Evolutionary conservation across 495 filamentous ascomycete genomes (phyloP).

Genomic region (Neurospora cerealis): DNA sequence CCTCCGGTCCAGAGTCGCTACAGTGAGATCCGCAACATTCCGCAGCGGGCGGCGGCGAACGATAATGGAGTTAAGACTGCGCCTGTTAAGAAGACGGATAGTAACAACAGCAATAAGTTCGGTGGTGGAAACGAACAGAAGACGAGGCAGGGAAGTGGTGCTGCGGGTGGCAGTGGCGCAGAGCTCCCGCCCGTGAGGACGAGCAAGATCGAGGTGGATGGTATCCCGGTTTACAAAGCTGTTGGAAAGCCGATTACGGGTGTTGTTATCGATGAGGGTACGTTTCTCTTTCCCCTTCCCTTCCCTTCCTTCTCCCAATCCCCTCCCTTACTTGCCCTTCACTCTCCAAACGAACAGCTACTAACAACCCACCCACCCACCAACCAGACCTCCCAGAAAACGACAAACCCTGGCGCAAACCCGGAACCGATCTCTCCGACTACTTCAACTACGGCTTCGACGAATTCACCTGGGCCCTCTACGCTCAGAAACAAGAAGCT

Average conservation of each 20-base stretch:
- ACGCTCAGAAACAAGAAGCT: slow-evolving; percentile 78
- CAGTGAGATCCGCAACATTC: slow-evolving; percentile 57
- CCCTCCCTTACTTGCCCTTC: no score
- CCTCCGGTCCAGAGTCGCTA: slow-evolving; percentile 38
- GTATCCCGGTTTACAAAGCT: slow-evolving; percentile 65
- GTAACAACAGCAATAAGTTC: not conserved
- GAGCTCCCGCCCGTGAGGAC: slow-evolving; percentile 49
- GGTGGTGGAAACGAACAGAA: not conserved
- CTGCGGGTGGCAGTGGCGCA: slow-evolving; percentile 8
- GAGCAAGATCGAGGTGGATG: slow-evolving; percentile 75
- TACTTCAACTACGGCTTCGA: slow-evolving; percentile 99
- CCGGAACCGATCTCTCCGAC: slow-evolving; percentile 89
- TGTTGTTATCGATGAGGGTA: slow-evolving; percentile 68
- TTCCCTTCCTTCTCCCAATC: not conserved
- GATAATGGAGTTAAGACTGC: slow-evolving; percentile 32
- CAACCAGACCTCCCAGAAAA: slow-evolving; percentile 59
- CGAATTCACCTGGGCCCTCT: slow-evolving; percentile 96
- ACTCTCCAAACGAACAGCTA: no score
- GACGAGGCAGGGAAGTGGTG: not conserved
- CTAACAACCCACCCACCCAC: no score
- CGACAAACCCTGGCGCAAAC: slow-evolving; percentile 91
- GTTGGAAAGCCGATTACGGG: slow-evolving; percentile 73
- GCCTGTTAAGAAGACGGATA: slow-evolving; percentile 28
- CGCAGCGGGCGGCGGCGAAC: slow-evolving; percentile 48
- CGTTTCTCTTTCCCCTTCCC: slow-evolving; percentile 1